phyloP scores from a whole-genome alignment of 2,329 filamentous ascomycete genomes.

The Hypomyces perniciosus region DNA sequence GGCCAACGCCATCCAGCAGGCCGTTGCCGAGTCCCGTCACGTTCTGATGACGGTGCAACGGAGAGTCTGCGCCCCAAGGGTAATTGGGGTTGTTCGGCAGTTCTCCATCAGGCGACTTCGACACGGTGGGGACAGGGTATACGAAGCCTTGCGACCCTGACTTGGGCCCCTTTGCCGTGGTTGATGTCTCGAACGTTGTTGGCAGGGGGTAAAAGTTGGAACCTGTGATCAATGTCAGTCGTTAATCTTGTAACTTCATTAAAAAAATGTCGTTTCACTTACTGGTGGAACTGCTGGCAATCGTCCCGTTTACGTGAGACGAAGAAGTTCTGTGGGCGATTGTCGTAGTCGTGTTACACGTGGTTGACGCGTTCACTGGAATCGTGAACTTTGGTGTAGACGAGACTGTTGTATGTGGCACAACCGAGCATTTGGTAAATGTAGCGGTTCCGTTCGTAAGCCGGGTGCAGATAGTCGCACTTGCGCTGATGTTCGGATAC shows the following conservation, averaged over 20 bases:
- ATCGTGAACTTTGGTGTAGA: slow-evolving; percentile 10
- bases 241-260: not conserved
- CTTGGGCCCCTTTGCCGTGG: slow-evolving; percentile 11
- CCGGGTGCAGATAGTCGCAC: slow-evolving; percentile 1
- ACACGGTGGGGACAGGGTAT: slow-evolving; percentile 18
- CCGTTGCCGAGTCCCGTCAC: slow-evolving; percentile 22
- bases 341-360: slow-evolving; percentile 21
- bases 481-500: slow-evolving; percentile 10
- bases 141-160: slow-evolving; percentile 1
- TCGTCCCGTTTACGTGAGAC: not conserved
- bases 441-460: slow-evolving; percentile 6
- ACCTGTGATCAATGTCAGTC: not conserved
- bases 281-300: slow-evolving; percentile 1
- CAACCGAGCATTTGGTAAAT: slow-evolving; percentile 4
- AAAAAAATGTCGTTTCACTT: not conserved
- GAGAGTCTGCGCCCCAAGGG: slow-evolving; percentile 32
- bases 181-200: slow-evolving; percentile 17
- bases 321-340: slow-evolving; percentile 1
- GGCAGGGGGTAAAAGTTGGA: slow-evolving; percentile 7
- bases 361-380: slow-evolving; percentile 11
- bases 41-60: slow-evolving; percentile 30
- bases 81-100: slow-evolving; percentile 28
- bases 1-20: not conserved
- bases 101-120: slow-evolving; percentile 11
- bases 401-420: slow-evolving; percentile 1